Percentiles rank a stretch among this genome's conserved stretches.
Conservation (phyloP, 495 filamentous ascomycete species). For the Aspergillus asperescens region DNA sequence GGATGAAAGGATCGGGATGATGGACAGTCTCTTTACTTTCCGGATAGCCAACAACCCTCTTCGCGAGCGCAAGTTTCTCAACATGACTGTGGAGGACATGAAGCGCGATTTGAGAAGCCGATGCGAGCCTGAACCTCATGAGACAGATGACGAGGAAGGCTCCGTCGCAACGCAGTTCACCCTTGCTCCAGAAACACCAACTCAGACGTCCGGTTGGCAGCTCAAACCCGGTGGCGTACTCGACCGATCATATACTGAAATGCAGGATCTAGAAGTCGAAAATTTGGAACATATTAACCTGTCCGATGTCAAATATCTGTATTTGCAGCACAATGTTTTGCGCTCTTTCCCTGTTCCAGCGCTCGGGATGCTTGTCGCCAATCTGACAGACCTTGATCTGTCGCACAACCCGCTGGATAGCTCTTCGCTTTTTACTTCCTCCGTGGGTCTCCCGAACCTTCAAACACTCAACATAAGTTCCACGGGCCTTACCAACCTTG, state of each 20-base stretch:
- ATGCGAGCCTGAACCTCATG: conserved; percentile 52
- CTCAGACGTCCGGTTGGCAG: conserved; percentile 46
- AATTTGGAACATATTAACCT: conserved; percentile 41
- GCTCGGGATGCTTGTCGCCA: conserved; percentile 59
- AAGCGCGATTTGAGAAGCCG: conserved; percentile 69
- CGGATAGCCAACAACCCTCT: conserved; percentile 81
- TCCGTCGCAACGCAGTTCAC: conserved; percentile 45
- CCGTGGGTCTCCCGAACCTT: conserved; percentile 64
- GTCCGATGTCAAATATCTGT: conserved; percentile 51
- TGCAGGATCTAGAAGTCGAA: conserved; percentile 44
- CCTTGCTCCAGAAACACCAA: conserved; percentile 38
- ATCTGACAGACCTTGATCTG: conserved; percentile 69
- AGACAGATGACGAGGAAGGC: conserved; percentile 40
- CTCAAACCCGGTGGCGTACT: conserved; percentile 66
- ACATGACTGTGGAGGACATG: conserved; percentile 72
- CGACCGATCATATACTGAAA: conserved; percentile 63
- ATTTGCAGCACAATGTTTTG: conserved; percentile 73
- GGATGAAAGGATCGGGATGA: conserved; percentile 70
- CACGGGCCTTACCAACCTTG: conserved; percentile 62
- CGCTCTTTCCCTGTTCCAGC: conserved; percentile 58
- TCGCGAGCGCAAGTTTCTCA: conserved; percentile 76
- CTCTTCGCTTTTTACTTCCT: conserved; percentile 50
- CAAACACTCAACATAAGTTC: conserved; percentile 66
- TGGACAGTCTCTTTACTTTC: conserved; percentile 70
- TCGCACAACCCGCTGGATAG: conserved; percentile 71